Evolutionary conservation across 805 yeast species (phyloP).

Genomic region (Metschnikowia chrysomelidarum): DNA sequence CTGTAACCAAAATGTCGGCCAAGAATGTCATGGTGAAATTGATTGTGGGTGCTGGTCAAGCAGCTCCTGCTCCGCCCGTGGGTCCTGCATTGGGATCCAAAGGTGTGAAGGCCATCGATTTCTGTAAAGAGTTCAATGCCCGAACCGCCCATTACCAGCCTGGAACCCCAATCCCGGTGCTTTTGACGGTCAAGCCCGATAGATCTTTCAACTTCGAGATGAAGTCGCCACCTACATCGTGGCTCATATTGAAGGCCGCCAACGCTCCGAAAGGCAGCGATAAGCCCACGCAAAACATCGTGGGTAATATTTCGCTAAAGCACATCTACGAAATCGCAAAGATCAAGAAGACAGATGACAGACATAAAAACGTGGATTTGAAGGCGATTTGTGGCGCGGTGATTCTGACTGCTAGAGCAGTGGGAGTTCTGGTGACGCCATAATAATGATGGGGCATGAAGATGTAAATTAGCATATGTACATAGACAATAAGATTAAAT

Average conservation of each 20-base stretch:
- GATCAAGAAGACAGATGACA: conserved; percentile 82
- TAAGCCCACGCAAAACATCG: conserved; percentile 51
- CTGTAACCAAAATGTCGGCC: conserved; percentile 32
- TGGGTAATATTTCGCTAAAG: conserved; percentile 73
- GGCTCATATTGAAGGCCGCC: conserved; percentile 78
- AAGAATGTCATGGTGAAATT: conserved; percentile 78
- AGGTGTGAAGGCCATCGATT: conserved; percentile 98
- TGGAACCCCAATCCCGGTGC: conserved; percentile 87
- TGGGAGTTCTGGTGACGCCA: conserved; percentile 81
- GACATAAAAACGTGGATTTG: conserved; percentile 68
- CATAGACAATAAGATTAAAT: conserved; percentile 9
- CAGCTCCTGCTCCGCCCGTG: conserved; percentile 98
- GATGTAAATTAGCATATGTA: conserved; percentile 14
- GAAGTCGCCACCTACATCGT: conserved; percentile 90
- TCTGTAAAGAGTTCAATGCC: conserved; percentile 97
- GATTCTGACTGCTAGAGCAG: conserved; percentile 82
- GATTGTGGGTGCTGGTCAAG: conserved; percentile 95
- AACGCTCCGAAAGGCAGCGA: conserved; percentile 78
- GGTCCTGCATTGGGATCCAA: conserved; percentile 99
- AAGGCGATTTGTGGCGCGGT: conserved; percentile 79
- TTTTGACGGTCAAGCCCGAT: conserved; percentile 87
- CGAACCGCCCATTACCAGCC: conserved; percentile 85
- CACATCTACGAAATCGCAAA: conserved; percentile 94
- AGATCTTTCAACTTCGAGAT: conserved; percentile 82
- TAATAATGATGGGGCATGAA: conserved; percentile 26